These are phyloP conservation scores for Erodium texanum DNA, from an alignment of 441 rosid genomes.

Conservation along the genomic window DNA sequence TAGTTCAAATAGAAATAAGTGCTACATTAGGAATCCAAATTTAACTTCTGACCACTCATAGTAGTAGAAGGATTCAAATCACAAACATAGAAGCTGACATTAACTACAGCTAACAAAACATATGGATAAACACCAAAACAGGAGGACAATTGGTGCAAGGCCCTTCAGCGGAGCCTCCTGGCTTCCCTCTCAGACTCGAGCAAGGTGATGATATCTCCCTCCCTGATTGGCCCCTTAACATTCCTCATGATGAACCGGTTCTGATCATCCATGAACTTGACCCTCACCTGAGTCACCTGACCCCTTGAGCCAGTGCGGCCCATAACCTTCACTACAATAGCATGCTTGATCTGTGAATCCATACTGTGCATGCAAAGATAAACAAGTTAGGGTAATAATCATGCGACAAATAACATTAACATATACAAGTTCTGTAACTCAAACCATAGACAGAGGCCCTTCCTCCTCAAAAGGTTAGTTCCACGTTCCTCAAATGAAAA, in stretches of 20 bases:
- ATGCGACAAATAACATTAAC: neutral
- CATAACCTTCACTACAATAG: slow-evolving; percentile 71
- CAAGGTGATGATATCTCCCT: slow-evolving; percentile 71
- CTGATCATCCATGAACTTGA: slow-evolving; percentile 60
- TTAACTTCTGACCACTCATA: too few species aligned
- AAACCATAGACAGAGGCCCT: too few species aligned
- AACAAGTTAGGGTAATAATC: slow-evolving; percentile 22
- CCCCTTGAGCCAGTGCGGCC: slow-evolving; percentile 80
- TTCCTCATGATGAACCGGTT: slow-evolving; percentile 85
- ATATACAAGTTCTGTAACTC: too few species aligned
- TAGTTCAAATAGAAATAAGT: too few species aligned
- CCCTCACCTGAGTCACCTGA: slow-evolving; percentile 79
- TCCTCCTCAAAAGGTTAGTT: too few species aligned
- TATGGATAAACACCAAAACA: too few species aligned
- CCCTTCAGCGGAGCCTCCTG: slow-evolving; percentile 64
- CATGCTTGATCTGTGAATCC: slow-evolving; percentile 66
- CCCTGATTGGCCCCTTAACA: slow-evolving; percentile 81
- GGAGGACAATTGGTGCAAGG: too few species aligned
- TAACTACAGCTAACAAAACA: too few species aligned
- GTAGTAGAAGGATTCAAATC: too few species aligned
- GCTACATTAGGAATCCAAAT: too few species aligned
- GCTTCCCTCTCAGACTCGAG: slow-evolving; percentile 91
- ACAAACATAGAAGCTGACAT: too few species aligned
- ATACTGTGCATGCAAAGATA: slow-evolving; percentile 19
- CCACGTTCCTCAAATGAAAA: too few species aligned